Base-by-base conservation (phyloP, 2,329 filamentous ascomycete species). In the Colletotrichum cordylinicola region DNA sequence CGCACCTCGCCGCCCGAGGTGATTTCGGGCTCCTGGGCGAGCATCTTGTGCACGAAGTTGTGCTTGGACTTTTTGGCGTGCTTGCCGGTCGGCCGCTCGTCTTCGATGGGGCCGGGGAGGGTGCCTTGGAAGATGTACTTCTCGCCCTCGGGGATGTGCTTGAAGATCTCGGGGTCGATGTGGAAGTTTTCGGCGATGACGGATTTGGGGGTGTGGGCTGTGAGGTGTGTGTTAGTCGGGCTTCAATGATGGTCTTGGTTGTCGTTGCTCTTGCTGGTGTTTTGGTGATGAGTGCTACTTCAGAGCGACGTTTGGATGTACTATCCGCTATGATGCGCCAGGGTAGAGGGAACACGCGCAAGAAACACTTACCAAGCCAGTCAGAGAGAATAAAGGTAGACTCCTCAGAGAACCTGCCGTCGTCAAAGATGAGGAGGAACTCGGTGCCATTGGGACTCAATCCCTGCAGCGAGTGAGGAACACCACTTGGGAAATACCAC, bases 121-220 rank as follows among this genome's bases (percentile, higher is more conserved):
- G 90, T 90, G 75, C 93, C 94, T 79, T 93, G 90, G 87, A 96
- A 96, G 82, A 96, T 96, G 87, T 95, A 96, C 79, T 94, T 94
- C 79, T 96, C 90, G 67, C 88, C 86, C 66, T 90, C 83, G 6
- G 94, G 93, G 13, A 95, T 88, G 76, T 93, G 88, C 18, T 91
- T 89, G 80, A 96, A 95, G 33, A 95, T 87, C 80, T 95, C 91
- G 0, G 93, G 91, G 0, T 91, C 89, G 2, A 96, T 86, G 81
- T 94, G 91, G 83, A 96, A 96, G 85, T 96, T 96, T 82, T 96
- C 93, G 39, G 91, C 88, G 5, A 95, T 88, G 33, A 95, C 93
- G 1, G 92, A 91, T 79, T 93, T 93, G 55, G 94, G 93, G 0
- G 93, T 95, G 80, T 94, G 93, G 2, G 92, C 91, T 90, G 66